Base-by-base conservation (phyloP, 169 alveolate species). In the Cryptosporidium sp. region DNA sequence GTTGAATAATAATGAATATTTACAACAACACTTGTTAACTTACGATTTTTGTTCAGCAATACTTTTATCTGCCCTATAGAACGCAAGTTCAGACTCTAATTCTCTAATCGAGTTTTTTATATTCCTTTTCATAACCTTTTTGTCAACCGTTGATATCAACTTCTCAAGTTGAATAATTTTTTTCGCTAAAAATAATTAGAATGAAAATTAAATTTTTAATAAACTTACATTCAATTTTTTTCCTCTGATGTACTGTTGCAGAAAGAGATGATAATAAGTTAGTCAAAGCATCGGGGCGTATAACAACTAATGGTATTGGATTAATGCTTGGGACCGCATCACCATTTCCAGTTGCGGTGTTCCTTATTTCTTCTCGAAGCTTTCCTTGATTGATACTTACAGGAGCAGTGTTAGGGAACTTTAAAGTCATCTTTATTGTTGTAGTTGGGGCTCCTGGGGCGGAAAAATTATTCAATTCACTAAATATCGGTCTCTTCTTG, bases 21-120 rank as follows among this genome's bases (percentile, higher is more conserved):
- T 31, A 31, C 35, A 31, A 31, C 0, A 31, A 3, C 35, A 8
- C 14, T 37, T 12, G 9, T 52, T 26, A 80, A 80, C 89, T 80
- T 80, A 80, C 89, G 89, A 80, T 80, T 80, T 80, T 80, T 65
- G 73, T 60, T 80, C 80, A 26, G 89, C 89, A 80, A 80, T 80
- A 23, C 48, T 48, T 33, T 80, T 80, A 29, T 80, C 89, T 16
- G 89, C 75, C 53, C 29, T 62, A 44, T 62, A 80, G 33, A 80
- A 80, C 3, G 89, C 89, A 33, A 80, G 75, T 39, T 80, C 89
- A 21, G 89, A 37, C 26, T 80, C 89, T 35, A 80, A 48, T 62
- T 60, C 65, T 16, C 75, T 51, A 29, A 80, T 80, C 21, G 89
- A 80, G 8, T 65, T 80, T 45, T 80, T 80, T 10, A 80, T 65